A percentile compares a stretch with the other conserved stretches of the same genome.
These are phyloP conservation scores for Oryza rufipogon DNA, from an alignment of 176 grass and related monocot genomes.

Conservation along the genomic window DNA sequence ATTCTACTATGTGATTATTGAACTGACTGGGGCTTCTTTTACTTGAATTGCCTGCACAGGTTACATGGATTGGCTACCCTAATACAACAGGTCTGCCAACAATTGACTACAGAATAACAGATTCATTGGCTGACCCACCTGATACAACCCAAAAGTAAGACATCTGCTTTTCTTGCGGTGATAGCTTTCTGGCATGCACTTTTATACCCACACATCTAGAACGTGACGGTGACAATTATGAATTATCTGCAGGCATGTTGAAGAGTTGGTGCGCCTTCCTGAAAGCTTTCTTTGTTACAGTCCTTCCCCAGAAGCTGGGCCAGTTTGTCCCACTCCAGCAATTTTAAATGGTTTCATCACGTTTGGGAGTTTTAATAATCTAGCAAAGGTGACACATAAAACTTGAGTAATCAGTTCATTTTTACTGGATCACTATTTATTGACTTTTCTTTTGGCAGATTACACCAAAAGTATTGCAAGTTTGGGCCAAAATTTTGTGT, in stretches of 20 bases:
- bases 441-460: slow-evolving; percentile 60
- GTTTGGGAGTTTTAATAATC: slow-evolving; percentile 99
- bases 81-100: slow-evolving; percentile 98
- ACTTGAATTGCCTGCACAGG: slow-evolving; percentile 50
- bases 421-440: slow-evolving; percentile 26
- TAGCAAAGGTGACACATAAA: slow-evolving; percentile 79
- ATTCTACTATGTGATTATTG: background rate
- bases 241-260: slow-evolving; percentile 72
- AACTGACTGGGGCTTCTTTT: slow-evolving; percentile 2
- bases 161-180: background rate
- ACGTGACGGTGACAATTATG: slow-evolving; percentile 20
- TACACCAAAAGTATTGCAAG: slow-evolving; percentile 90
- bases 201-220: slow-evolving; percentile 31
- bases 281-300: slow-evolving; percentile 96
- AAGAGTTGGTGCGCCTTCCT: slow-evolving; percentile 89
- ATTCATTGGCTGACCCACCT: slow-evolving; percentile 79
- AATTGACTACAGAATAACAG: slow-evolving; percentile 96
- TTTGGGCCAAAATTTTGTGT: slow-evolving; percentile 93
- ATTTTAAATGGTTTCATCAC: slow-evolving; percentile 94
- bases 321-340: slow-evolving; percentile 78
- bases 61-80: slow-evolving; percentile 99
- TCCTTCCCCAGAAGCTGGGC: slow-evolving; percentile 97
- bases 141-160: slow-evolving; percentile 80
- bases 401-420: slow-evolving; percentile 19
- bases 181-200: slow-evolving; percentile 8